Evolutionary conservation across 257 asterid genomes (phyloP), one percentile per base, ranked within the genome.

Genomic region (Eucommia ulmoides): DNA sequence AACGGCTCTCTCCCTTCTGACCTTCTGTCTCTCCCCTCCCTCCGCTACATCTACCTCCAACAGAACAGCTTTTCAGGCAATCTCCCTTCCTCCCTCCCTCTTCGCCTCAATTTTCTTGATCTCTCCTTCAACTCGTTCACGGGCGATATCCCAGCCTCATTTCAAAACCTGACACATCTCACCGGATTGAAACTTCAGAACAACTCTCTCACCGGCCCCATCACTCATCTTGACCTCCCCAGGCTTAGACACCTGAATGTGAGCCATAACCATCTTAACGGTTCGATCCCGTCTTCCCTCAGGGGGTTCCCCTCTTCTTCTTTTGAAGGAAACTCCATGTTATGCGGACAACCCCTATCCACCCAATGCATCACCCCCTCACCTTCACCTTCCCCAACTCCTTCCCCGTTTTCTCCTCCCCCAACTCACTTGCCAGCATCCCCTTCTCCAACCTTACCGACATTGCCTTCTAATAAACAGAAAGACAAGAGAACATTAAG

Each of bases 51-150:
- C n/a, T 69, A 74, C 66, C 71, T 84, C 61, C 95, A 84, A 50
- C 38, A 59, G 0, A 84, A 81, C 69, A 52, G 54, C 51, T 72
- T 84, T 29, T 74, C 88, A 0, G 93, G 95, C 17, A 38, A 47
- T 8, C 71, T 84, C 14, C 93, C 88, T 22, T 55, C 74, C 24
- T 54, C 60, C 20, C 59, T 76, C 2, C 76, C 95, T 53, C 33
- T 68, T 6, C 75, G 58, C n/a, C 69, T 84, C 60, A 66, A 54
- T 49, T 74, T 67, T 42, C 25, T 84, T 25, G 84, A 81, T 65
- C 64, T 84, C 8, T 84, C 95, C 7, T 81, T 70, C 59, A 84
- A 84, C 67, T 78, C 82, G 5, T 70, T 84, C 62, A 68, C 82
- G 0, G 93, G 88, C 26, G 26, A 56, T 24, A 57, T 81, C 35